Evolutionary conservation across 495 filamentous ascomycete species (phyloP).

Genomic region (Cairneyella variabilis): DNA sequence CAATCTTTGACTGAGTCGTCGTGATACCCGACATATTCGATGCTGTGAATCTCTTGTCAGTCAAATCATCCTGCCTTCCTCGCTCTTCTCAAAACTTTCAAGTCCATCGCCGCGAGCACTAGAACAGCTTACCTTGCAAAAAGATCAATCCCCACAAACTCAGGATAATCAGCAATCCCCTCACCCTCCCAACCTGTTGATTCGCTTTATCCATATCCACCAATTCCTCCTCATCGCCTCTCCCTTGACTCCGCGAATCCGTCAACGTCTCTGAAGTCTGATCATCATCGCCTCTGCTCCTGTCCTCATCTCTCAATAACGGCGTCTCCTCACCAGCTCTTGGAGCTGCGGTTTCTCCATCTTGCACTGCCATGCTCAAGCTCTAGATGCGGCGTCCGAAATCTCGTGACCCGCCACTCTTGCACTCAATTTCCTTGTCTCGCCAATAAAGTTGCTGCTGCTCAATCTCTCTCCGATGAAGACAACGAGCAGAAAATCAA

Average conservation of each 20-base stretch:
- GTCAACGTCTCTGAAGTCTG: constrained; percentile 10
- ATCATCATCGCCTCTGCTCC: constrained; percentile 5
- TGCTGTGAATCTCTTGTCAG: constrained; percentile 33
- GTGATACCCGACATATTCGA: constrained; percentile 75
- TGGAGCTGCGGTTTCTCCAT: background rate
- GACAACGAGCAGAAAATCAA: too few species aligned
- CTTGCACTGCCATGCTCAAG: background rate
- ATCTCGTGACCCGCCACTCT: background rate
- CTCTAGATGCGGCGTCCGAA: background rate
- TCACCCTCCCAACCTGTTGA: constrained; percentile 20
- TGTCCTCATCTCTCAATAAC: constrained; percentile 14
- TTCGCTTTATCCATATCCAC: constrained; percentile 20
- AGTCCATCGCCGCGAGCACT: background rate
- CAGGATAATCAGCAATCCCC: constrained; percentile 20
- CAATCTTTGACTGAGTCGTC: constrained; percentile 69
- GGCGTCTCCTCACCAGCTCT: constrained; percentile 14
- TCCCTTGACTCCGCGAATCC: background rate
- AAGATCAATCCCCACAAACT: constrained; percentile 26
- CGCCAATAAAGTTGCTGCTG: too few species aligned
- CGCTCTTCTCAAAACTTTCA: background rate
- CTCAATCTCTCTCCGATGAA: too few species aligned
- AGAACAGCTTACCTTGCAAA: constrained; percentile 22
- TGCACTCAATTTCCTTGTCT: background rate
- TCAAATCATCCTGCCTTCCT: too few species aligned
- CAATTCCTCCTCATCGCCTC: constrained; percentile 9